phyloP scores from a whole-genome alignment of 2,329 filamentous ascomycete species.

The Onygenales sp. region DNA sequence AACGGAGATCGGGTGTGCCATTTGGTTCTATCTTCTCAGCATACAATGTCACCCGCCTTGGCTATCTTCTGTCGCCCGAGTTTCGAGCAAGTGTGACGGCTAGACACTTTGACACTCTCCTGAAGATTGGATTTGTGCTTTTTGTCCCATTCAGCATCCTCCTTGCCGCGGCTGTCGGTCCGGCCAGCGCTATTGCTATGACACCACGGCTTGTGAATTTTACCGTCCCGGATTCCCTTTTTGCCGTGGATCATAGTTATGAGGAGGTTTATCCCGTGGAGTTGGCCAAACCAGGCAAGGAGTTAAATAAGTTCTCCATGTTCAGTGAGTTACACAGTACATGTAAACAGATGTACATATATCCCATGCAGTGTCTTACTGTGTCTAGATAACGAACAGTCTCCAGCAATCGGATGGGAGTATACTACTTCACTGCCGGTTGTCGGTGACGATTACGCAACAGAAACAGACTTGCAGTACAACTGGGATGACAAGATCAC shows the following conservation, averaged over 20 bases:
- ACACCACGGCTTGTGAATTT: constrained; percentile 5
- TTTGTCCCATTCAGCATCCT: constrained; percentile 7
- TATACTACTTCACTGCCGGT: background rate
- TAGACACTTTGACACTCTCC: background rate
- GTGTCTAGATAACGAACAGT: background rate
- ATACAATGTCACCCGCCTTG: constrained; percentile 1
- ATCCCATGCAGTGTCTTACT: background rate
- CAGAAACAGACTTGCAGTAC: background rate
- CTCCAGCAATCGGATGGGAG: background rate
- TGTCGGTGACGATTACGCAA: background rate
- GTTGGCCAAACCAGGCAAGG: background rate
- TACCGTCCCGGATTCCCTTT: background rate
- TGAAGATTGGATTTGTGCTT: constrained; percentile 5
- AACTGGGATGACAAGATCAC: too few relatives aligned
- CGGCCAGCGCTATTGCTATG: constrained; percentile 9
- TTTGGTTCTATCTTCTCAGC: constrained; percentile 6
- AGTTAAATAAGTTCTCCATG: background rate
- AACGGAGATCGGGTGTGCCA: background rate
- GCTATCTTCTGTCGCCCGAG: constrained; percentile 5
- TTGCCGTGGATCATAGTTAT: constrained; percentile 1
- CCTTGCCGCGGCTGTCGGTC: constrained; percentile 6
- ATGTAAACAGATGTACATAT: background rate
- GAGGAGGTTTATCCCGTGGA: background rate
- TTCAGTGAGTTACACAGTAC: background rate
- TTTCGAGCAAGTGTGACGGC: constrained; percentile 6